Conservation (phyloP, 2,329 filamentous ascomycete species). For the Fusarium tjaetaba region DNA sequence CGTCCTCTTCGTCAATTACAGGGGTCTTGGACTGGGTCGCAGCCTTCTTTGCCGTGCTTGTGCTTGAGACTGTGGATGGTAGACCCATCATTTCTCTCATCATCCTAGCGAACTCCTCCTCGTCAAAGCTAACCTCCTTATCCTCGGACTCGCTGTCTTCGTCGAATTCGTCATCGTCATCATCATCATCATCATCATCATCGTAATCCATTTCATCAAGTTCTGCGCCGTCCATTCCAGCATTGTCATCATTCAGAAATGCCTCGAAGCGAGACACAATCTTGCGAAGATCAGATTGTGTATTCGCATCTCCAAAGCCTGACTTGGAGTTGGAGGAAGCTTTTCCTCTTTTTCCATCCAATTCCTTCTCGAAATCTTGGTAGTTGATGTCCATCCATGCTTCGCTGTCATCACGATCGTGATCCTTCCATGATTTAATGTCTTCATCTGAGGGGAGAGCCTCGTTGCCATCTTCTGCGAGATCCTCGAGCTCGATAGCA, state of each 20-base stretch:
- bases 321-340: constrained; percentile 47
- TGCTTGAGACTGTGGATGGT: constrained; percentile 43
- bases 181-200: constrained; percentile 51
- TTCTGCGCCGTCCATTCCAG: constrained; percentile 82
- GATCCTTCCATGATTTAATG: constrained; percentile 74
- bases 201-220: constrained; percentile 76
- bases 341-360: constrained; percentile 62
- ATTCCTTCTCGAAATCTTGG: constrained; percentile 84
- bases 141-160: constrained; percentile 73
- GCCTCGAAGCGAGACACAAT: constrained; percentile 95
- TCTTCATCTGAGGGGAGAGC: constrained; percentile 76
- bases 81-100: constrained; percentile 93
- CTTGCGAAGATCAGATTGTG: constrained; percentile 82
- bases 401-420: constrained; percentile 79
- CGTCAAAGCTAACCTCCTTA: constrained; percentile 81
- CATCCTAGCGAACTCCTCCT: constrained; percentile 84
- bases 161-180: constrained; percentile 59
- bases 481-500: constrained; percentile 77
- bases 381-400: constrained; percentile 94
- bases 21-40: background rate
- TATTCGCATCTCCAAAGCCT: constrained; percentile 72
- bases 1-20: constrained; percentile 60
- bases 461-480: constrained; percentile 74
- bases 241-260: constrained; percentile 87
- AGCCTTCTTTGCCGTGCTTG: background rate